Conservation (phyloP, 495 filamentous ascomycete species). For the Trichoderma orchidacearum region DNA sequence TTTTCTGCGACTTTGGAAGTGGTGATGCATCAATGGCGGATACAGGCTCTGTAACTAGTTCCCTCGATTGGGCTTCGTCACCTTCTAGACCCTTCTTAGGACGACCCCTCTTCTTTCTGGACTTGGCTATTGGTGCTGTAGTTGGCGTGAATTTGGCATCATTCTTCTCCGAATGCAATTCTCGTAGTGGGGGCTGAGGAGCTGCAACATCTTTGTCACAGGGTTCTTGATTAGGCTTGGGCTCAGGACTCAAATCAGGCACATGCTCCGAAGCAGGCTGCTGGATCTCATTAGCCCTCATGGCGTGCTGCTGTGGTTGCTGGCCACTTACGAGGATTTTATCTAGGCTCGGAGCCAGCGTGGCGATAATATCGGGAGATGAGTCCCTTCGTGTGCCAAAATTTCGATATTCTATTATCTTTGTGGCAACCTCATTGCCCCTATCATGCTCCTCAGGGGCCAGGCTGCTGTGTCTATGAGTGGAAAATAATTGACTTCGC, state of each 20-base stretch:
- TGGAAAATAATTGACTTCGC: not conserved
- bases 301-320: not conserved
- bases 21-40: not conserved
- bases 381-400: not conserved
- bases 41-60: not conserved
- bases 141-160: not conserved
- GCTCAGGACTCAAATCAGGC: not conserved
- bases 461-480: not conserved
- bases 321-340: not conserved
- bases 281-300: not conserved
- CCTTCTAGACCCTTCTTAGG: not conserved
- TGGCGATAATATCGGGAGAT: not conserved
- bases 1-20: not conserved
- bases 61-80: not conserved
- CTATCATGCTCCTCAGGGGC: not conserved
- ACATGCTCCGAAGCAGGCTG: not conserved
- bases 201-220: not conserved
- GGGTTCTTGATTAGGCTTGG: not conserved
- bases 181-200: not conserved
- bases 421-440: not conserved
- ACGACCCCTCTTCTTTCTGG: conserved; percentile 3
- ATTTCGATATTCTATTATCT: not conserved
- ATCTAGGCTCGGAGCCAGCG: not conserved
- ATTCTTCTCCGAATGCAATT: not conserved
- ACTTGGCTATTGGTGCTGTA: not conserved